Base-by-base conservation (phyloP, 305 asterid species). In the Euphrasia arctica region DNA sequence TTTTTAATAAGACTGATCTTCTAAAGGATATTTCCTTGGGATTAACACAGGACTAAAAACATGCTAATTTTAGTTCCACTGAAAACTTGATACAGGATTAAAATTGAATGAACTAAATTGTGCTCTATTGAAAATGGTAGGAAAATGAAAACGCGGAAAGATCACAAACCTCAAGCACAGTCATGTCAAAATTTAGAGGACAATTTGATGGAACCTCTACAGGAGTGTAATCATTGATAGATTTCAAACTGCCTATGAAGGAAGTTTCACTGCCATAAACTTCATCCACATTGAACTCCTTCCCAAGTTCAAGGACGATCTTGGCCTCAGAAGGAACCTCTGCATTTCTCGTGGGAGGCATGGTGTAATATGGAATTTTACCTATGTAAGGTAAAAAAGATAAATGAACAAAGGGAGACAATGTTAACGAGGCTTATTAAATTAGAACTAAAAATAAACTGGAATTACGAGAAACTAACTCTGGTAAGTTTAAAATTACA, bases 231-330 rank as follows among this genome's bases (percentile, higher is more conserved):
- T 93, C 96, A 63, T 67, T 48, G n/a, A 80, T 81, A 15, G 96
- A 88, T 79, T 93, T 93, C 74, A 93, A 85, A 82, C 99, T 88
- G 63, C 99, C 97, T 54, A 93, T 90, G 64, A 86, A 80, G 22
- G 95, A 80, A 43, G 95, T 75, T 76, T 93, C 96, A 14, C 63
- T 70, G n/a, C 92, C 89, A 75, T 90, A 93, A 63, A 88, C 95
- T 78, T 90, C 99, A 66, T 93, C 87, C 2, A 82, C 78, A 41
- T 86, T 75, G 58, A 90, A 86, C 64, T 82, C 95, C 67, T 93
- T 90, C 39, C 89, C 97, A 36, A 93, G 78, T 74, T 85, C 88
- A 0, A 89, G 18, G 18, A 93, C 91, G 62, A 93, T 80, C 72
- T 71, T 88, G 9, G 83, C 94, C 83, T 90, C 95, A 4, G 87